Percentiles rank a stretch among this genome's conserved stretches.
Conservation (phyloP, 1,284 basidiomycete genomes). For the Heliocybe sulcata region DNA sequence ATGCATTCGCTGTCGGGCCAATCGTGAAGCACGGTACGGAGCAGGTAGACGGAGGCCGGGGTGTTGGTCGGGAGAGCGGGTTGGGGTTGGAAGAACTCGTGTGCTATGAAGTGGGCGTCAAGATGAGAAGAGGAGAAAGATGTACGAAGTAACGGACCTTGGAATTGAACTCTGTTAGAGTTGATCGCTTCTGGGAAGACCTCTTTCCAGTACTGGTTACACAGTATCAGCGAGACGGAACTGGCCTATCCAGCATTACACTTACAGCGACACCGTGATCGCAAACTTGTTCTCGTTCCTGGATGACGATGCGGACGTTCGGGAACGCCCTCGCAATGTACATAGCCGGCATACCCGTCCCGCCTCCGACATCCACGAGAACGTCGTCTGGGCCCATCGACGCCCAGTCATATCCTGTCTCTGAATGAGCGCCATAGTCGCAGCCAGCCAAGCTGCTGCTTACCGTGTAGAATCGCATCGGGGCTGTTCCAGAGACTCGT, state of each 20-base stretch:
- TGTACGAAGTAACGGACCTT: slow-evolving; percentile 2
- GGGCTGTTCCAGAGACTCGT: slow-evolving; percentile 15
- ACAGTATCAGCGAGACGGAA: not conserved
- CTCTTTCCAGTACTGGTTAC: slow-evolving; percentile 13
- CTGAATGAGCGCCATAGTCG: not conserved
- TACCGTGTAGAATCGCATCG: slow-evolving; percentile 28
- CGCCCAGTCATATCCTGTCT: not conserved
- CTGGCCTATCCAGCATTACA: not conserved
- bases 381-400: not conserved
- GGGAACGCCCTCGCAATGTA: slow-evolving; percentile 17
- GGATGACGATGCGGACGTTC: slow-evolving; percentile 20
- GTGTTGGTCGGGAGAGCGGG: slow-evolving; percentile 15
- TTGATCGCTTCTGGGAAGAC: slow-evolving; percentile 9
- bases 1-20: slow-evolving; percentile 15
- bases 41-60: slow-evolving; percentile 18
- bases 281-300: slow-evolving; percentile 20
- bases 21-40: slow-evolving; percentile 21
- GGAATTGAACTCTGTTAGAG: slow-evolving; percentile 10
- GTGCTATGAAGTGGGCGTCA: slow-evolving; percentile 5
- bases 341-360: slow-evolving; percentile 22
- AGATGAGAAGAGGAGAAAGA: not conserved
- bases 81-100: slow-evolving; percentile 25
- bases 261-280: slow-evolving; percentile 17
- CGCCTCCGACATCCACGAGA: slow-evolving; percentile 25
- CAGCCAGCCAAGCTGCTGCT: slow-evolving; percentile 9